Evolutionary conservation across 1,139 yeast genomes (phyloP).

Genomic region (Meyerozyma smithsonii): DNA sequence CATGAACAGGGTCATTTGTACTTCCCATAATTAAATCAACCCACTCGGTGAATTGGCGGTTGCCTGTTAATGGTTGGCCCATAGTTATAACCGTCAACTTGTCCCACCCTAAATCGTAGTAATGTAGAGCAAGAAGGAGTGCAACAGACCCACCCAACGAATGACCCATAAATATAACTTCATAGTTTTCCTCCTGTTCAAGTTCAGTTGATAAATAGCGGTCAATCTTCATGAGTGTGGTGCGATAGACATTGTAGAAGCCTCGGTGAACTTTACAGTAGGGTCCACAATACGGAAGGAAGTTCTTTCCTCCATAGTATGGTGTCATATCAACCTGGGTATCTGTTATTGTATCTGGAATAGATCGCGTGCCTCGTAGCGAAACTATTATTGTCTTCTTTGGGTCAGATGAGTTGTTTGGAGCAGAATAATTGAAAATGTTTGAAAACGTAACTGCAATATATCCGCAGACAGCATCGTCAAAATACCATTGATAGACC

Average conservation of each 20-base stretch:
- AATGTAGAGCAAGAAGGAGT: conserved; percentile 33
- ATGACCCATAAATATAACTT: conserved; percentile 43
- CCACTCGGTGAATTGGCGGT: conserved; percentile 35
- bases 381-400: conserved; percentile 36
- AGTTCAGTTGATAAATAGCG: conserved; percentile 19
- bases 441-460: conserved; percentile 31
- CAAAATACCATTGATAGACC: conserved; percentile 44
- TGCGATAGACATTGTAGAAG: conserved; percentile 30
- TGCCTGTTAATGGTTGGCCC: conserved; percentile 53
- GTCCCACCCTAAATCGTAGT: conserved; percentile 31
- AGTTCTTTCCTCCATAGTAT: conserved; percentile 23
- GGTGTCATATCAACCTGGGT: conserved; percentile 35
- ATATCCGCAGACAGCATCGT: conserved; percentile 37
- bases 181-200: conserved; percentile 20
- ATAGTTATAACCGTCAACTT: conserved; percentile 36
- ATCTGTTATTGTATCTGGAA: conserved; percentile 44
- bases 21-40: conserved; percentile 34
- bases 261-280: conserved; percentile 47
- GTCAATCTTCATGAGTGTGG: conserved; percentile 28
- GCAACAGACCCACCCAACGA: conserved; percentile 51
- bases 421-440: conserved; percentile 16
- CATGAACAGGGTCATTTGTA: conserved; percentile 14
- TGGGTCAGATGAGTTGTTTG: not conserved
- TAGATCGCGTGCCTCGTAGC: conserved; percentile 45
- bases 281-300: conserved; percentile 27